These are phyloP conservation scores for Ganoderma leucocontextum DNA, from an alignment of 1,284 basidiomycete genomes.

Conservation along the genomic window DNA sequence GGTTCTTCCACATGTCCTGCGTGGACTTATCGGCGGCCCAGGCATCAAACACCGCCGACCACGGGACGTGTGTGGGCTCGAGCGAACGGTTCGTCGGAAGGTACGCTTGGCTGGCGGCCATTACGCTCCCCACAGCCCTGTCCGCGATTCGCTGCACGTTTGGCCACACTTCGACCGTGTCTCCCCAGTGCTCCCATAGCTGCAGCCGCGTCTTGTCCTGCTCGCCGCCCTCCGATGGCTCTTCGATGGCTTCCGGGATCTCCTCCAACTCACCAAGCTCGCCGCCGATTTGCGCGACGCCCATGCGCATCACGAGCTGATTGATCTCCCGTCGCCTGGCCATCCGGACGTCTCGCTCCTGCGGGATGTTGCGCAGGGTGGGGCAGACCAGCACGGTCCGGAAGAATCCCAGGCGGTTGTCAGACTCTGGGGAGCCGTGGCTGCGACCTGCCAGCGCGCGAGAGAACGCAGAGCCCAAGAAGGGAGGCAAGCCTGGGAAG, in stretches of 20 bases:
- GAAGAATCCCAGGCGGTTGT: conserved; percentile 60
- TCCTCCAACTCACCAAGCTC: conserved; percentile 54
- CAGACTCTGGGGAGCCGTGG: conserved; percentile 32
- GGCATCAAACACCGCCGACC: conserved; percentile 67
- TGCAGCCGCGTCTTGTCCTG: conserved; percentile 40
- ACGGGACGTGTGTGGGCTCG: conserved; percentile 66
- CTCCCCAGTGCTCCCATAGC: conserved; percentile 82
- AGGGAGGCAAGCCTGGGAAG: conserved; percentile 38
- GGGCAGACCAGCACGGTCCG: conserved; percentile 80
- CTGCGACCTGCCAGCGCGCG: conserved; percentile 27
- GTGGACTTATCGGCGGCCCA: conserved; percentile 65
- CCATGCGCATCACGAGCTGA: conserved; percentile 81
- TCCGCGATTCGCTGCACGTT: conserved; percentile 77
- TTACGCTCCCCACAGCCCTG: conserved; percentile 71
- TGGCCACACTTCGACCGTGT: conserved; percentile 70
- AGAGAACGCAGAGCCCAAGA: conserved; percentile 35
- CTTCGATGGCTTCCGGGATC: conserved; percentile 30
- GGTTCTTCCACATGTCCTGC: conserved; percentile 58
- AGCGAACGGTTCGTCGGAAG: conserved; percentile 48
- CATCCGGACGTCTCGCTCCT: conserved; percentile 68
- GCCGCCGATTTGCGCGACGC: conserved; percentile 78
- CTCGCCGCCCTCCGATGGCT: conserved; percentile 30
- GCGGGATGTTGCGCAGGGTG: conserved; percentile 56
- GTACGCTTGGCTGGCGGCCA: conserved; percentile 49
- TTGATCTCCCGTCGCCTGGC: conserved; percentile 77